Conservation (phyloP, 805 yeast species). For the Nakazawaea ishiwadae region DNA sequence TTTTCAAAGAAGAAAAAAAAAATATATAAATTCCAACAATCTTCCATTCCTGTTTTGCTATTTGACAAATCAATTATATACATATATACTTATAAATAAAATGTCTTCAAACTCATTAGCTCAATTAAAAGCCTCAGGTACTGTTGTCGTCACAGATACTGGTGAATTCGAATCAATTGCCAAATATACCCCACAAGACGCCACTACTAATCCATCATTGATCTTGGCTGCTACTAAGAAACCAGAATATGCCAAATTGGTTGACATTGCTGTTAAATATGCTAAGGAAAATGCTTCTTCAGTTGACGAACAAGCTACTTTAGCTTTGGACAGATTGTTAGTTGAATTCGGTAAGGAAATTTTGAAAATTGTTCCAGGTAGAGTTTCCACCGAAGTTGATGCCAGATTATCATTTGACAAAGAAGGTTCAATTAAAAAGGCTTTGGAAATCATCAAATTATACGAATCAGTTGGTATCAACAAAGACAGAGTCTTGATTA, state of each 20-base stretch:
- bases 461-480: slow-evolving; percentile 81
- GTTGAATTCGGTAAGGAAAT: slow-evolving; percentile 96
- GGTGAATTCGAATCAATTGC: slow-evolving; percentile 99
- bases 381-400: slow-evolving; percentile 98
- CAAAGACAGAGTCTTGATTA: slow-evolving; percentile 90
- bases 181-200: slow-evolving; percentile 97
- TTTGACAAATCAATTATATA: not conserved
- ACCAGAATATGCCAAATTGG: slow-evolving; percentile 81
- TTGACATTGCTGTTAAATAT: slow-evolving; percentile 86
- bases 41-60: not conserved
- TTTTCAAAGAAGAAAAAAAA: not conserved
- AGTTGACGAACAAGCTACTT: slow-evolving; percentile 64
- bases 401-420: slow-evolving; percentile 97
- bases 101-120: slow-evolving; percentile 67
- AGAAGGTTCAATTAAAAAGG: slow-evolving; percentile 91
- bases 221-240: slow-evolving; percentile 94
- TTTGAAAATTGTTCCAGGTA: slow-evolving; percentile 93
- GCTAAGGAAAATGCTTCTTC: slow-evolving; percentile 62
- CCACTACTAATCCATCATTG: slow-evolving; percentile 97
- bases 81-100: not conserved
- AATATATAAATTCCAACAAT: not conserved
- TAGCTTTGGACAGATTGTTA: slow-evolving; percentile 86
- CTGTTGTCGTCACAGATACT: slow-evolving; percentile 96
- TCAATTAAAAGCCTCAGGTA: slow-evolving; percentile 91
- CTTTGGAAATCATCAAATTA: slow-evolving; percentile 80